phyloP scores from a whole-genome alignment of 257 asterid species.

The Eucommia ulmoides region DNA sequence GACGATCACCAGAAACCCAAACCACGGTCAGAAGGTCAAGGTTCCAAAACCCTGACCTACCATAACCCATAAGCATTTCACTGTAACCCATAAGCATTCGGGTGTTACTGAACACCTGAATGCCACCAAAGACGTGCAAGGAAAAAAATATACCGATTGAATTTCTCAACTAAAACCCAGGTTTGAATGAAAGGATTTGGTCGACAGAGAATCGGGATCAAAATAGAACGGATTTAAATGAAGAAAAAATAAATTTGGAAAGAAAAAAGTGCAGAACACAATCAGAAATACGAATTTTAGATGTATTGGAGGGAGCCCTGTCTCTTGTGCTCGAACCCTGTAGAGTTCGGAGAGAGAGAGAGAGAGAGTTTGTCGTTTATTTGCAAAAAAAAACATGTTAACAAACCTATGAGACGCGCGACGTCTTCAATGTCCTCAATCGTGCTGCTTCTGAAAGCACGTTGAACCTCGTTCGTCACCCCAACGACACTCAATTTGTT shows the following conservation, averaged over 20 bases:
- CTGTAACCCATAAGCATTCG: constrained; percentile 30
- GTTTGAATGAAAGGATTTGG: not conserved
- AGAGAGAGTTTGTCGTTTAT: too few species aligned
- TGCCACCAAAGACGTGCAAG: constrained; percentile 7
- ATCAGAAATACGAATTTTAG: too few species aligned
- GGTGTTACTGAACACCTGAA: constrained; percentile 17
- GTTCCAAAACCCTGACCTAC: constrained; percentile 25
- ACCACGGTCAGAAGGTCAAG: constrained; percentile 29
- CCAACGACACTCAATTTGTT: too few species aligned
- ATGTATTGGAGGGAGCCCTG: constrained; percentile 3
- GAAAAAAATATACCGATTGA: not conserved
- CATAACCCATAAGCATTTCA: constrained; percentile 61
- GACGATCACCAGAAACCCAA: constrained; percentile 13
- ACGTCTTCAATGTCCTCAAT: too few species aligned
- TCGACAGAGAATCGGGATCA: too few species aligned
- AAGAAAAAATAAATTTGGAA: not conserved
- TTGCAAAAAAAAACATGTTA: too few species aligned
- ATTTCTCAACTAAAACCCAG: not conserved
- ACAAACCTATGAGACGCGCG: too few species aligned
- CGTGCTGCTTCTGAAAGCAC: too few species aligned
- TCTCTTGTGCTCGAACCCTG: not conserved
- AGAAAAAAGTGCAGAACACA: not conserved
- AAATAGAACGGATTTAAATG: not conserved
- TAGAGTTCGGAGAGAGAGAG: not conserved
- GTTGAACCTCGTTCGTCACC: too few species aligned